Conservation (phyloP, 2,329 filamentous ascomycete species). For the Fusarium metavorans region DNA sequence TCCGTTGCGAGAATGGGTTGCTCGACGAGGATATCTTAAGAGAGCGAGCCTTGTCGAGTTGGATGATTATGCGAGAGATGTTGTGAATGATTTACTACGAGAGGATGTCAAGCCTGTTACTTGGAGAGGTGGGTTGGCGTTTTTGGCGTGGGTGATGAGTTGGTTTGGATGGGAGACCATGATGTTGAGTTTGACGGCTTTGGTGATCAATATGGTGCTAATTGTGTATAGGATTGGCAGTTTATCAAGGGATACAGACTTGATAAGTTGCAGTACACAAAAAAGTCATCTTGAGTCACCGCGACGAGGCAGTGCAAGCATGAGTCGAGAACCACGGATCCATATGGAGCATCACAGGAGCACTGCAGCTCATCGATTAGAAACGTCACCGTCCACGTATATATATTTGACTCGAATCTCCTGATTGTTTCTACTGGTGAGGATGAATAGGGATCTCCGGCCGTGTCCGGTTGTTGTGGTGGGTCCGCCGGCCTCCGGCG, state of each 20-base stretch:
- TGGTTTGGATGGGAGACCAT: conserved; percentile 23
- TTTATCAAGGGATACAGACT: conserved; percentile 11
- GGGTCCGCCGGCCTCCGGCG: not conserved
- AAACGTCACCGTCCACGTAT: not conserved
- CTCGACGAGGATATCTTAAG: not conserved
- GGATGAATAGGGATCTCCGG: not conserved
- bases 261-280: conserved; percentile 1
- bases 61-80: conserved; percentile 6
- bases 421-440: not conserved
- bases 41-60: not conserved
- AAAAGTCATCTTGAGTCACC: not conserved
- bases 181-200: conserved; percentile 5
- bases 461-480: conserved; percentile 18
- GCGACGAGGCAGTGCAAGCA: not conserved
- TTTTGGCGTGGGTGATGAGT: conserved; percentile 20
- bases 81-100: conserved; percentile 8
- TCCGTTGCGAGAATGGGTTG: conserved; percentile 7
- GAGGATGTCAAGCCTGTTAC: conserved; percentile 9
- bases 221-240: not conserved
- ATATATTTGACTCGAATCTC: not conserved
- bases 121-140: conserved; percentile 20
- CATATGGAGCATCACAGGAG: not conserved
- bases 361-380: not conserved
- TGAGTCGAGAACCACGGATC: not conserved
- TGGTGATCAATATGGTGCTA: not conserved